A percentile compares a stretch with the other conserved stretches of the same genome.
phyloP scores from a whole-genome alignment of 1,284 basidiomycete genomes.

The Porodaedalea pini region DNA sequence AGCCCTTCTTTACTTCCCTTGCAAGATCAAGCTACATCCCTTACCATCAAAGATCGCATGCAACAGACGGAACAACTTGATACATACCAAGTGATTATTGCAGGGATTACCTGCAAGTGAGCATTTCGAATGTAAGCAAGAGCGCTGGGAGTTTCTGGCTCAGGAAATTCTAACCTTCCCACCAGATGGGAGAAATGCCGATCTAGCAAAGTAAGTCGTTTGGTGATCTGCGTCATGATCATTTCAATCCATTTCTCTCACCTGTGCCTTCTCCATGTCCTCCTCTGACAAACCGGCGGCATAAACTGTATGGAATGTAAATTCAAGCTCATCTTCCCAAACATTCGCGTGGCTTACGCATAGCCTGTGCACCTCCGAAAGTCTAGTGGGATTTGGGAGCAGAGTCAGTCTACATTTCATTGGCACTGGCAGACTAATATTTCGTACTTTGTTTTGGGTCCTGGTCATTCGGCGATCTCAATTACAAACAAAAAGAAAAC shows the following conservation, averaged over 20 bases:
- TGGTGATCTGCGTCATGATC: constrained; percentile 8
- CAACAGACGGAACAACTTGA: neutral
- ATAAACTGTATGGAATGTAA: constrained; percentile 50
- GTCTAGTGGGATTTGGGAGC: constrained; percentile 37
- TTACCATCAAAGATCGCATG: neutral
- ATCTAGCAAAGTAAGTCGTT: constrained; percentile 44
- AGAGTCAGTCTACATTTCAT: constrained; percentile 1
- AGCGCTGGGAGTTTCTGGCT: neutral
- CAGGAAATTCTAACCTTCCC: constrained; percentile 59
- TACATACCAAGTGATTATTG: constrained; percentile 68
- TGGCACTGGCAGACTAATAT: neutral
- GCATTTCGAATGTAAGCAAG: neutral
- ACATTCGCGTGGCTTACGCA: constrained; percentile 51
- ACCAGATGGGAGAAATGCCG: constrained; percentile 83
- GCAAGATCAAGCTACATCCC: constrained; percentile 66
- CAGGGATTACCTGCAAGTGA: constrained; percentile 66
- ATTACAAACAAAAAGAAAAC: neutral
- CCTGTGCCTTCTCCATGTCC: constrained; percentile 81
- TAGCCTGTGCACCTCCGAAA: constrained; percentile 75
- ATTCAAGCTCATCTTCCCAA: constrained; percentile 6
- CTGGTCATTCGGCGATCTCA: neutral
- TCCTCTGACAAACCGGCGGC: constrained; percentile 72
- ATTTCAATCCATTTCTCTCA: constrained; percentile 31
- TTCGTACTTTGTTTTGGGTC: constrained; percentile 64
- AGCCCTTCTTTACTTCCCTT: constrained; percentile 71